A percentile compares a stretch with the other conserved stretches of the same genome.
Evolutionary conservation across 345 rosid genomes (phyloP).

Genomic region (Rhizophora mangle): DNA sequence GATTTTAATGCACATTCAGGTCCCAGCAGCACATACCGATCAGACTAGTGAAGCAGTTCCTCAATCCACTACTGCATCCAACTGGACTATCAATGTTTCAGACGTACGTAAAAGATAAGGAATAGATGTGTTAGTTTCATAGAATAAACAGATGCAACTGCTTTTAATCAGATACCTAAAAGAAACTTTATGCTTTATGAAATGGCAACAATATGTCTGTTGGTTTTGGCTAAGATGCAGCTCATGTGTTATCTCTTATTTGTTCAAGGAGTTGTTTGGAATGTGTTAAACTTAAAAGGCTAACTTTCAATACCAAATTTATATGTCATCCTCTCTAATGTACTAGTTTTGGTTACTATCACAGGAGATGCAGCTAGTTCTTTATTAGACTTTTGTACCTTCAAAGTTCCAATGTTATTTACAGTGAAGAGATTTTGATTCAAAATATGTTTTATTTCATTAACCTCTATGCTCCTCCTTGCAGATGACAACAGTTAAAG

Average conservation of each 20-base stretch:
- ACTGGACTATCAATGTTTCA: not conserved
- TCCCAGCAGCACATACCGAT: not conserved
- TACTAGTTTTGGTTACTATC: not conserved
- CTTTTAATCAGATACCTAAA: not conserved
- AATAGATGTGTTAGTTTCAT: too few species aligned
- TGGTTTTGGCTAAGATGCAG: not conserved
- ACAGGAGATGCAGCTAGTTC: not conserved
- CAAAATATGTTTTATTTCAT: not conserved
- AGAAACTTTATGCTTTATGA: not conserved
- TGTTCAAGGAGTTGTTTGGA: not conserved
- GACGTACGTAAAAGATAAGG: not conserved
- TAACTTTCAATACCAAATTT: not conserved
- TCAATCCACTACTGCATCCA: not conserved
- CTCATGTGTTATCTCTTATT: not conserved
- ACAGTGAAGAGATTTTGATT: not conserved
- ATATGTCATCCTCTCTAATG: not conserved
- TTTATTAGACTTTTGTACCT: not conserved
- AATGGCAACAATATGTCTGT: not conserved
- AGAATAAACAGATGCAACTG: not conserved
- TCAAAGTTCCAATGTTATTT: not conserved
- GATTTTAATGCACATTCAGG: not conserved
- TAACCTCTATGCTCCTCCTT: conserved; percentile 8
- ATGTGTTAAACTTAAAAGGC: not conserved
- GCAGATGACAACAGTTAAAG: conserved; percentile 47
- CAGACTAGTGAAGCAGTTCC: not conserved